Conservation (phyloP, 768 basidiomycete genomes). For the Naganishia vaughanmartiniae region DNA sequence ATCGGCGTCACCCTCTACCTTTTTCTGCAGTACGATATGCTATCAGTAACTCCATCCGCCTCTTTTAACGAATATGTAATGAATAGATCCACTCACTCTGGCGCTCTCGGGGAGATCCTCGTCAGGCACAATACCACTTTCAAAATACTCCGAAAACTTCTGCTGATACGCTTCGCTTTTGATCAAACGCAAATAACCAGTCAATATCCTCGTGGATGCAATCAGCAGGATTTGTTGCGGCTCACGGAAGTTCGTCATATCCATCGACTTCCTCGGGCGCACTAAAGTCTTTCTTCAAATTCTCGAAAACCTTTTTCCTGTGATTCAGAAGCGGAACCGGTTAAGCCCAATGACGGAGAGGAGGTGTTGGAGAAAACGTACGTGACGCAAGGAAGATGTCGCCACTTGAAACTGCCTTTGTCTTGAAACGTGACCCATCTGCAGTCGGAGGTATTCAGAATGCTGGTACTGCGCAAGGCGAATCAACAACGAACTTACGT, state of each 20-base stretch:
- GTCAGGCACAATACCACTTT: constrained; percentile 11
- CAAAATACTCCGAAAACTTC: constrained; percentile 24
- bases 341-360: neutral
- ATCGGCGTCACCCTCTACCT: constrained; percentile 13
- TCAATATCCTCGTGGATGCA: neutral
- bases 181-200: neutral
- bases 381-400: constrained; percentile 29
- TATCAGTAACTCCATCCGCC: neutral
- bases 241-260: constrained; percentile 28
- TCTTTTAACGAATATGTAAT: neutral
- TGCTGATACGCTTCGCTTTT: constrained; percentile 16
- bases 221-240: too few species aligned
- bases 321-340: neutral
- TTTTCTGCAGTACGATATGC: neutral
- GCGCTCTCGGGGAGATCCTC: constrained; percentile 26
- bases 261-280: constrained; percentile 22
- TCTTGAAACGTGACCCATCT: constrained; percentile 25
- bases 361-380: neutral
- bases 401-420: constrained; percentile 24
- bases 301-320: constrained; percentile 24
- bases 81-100: constrained; percentile 8
- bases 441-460: neutral
- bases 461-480: neutral
- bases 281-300: constrained; percentile 25
- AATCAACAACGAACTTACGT: constrained; percentile 1